These are phyloP conservation scores for Exophiala sp. DNA, from an alignment of 2,329 filamentous ascomycete genomes.

Conservation along the genomic window DNA sequence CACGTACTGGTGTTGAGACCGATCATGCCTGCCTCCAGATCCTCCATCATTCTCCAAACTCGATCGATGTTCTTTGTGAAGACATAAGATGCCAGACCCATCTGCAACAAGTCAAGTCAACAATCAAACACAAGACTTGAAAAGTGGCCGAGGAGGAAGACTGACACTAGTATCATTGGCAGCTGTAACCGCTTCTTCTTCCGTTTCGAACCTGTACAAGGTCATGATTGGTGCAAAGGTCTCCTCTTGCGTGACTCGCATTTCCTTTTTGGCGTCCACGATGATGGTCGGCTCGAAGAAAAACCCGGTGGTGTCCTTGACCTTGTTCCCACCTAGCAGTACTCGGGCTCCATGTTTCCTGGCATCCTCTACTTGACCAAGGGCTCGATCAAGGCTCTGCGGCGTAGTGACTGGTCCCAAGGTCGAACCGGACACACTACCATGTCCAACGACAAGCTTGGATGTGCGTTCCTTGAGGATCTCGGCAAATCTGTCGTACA, in stretches of 20 bases:
- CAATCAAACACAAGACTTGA: too few species aligned
- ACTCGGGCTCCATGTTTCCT: background rate
- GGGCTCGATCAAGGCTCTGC: background rate
- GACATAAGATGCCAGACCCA: conserved; percentile 55
- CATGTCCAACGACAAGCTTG: background rate
- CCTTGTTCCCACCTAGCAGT: background rate
- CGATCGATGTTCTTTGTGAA: conserved; percentile 57
- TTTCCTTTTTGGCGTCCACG: background rate
- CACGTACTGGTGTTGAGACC: conserved; percentile 30
- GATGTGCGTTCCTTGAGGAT: background rate
- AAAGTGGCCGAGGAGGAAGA: too few species aligned
- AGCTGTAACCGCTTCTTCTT: conserved; percentile 59
- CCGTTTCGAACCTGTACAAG: conserved; percentile 56
- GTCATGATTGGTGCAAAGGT: conserved; percentile 70
- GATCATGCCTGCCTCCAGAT: conserved; percentile 51
- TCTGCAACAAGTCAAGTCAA: conserved; percentile 28
- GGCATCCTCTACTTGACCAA: background rate
- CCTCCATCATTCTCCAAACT: conserved; percentile 54
- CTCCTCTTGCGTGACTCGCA: conserved; percentile 60
- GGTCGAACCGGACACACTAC: too few species aligned
- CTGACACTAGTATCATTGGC: conserved; percentile 49
- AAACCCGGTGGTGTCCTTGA: background rate
- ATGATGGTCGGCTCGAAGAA: conserved; percentile 2
- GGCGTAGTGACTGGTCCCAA: too few species aligned
- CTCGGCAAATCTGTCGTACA: background rate